phyloP scores from a whole-genome alignment of 768 basidiomycete genomes.

The Russula compacta region DNA sequence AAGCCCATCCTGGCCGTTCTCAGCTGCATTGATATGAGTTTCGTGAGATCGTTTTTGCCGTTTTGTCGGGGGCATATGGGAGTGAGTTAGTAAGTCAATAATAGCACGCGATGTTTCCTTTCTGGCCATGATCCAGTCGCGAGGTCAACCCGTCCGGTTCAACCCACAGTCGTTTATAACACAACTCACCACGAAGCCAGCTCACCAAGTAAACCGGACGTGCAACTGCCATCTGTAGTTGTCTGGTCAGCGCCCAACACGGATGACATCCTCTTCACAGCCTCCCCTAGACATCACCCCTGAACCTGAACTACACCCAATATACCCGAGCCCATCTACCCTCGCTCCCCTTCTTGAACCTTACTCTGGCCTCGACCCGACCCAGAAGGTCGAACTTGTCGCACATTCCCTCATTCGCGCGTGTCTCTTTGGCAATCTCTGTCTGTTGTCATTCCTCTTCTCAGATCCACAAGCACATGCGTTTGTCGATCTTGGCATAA shows the following conservation, averaged over 20 bases:
- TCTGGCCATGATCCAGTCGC: constrained; percentile 4
- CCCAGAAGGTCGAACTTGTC: constrained; percentile 62
- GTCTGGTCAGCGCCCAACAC: neutral
- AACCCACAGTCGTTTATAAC: neutral
- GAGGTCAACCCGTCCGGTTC: constrained; percentile 1
- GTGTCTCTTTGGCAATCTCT: constrained; percentile 69
- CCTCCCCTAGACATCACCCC: constrained; percentile 48
- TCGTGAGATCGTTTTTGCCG: constrained; percentile 36
- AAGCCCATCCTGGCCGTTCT: constrained; percentile 11
- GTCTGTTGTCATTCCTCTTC: constrained; percentile 63
- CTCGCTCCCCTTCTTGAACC: constrained; percentile 56
- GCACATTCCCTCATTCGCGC: constrained; percentile 67
- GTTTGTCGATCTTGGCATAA: constrained; percentile 55
- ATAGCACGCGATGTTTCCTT: neutral
- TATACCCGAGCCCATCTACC: constrained; percentile 60
- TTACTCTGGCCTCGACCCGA: constrained; percentile 55
- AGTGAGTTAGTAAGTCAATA: constrained; percentile 7
- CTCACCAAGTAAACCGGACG: neutral
- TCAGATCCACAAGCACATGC: constrained; percentile 56
- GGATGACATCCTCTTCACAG: constrained; percentile 29
- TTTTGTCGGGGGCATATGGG: constrained; percentile 44
- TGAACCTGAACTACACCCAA: constrained; percentile 72
- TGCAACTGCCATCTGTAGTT: neutral
- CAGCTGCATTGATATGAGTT: neutral
- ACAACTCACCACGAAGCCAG: neutral